Percentiles rank a stretch among this genome's conserved stretches.
These are phyloP conservation scores for Nematocida major DNA, from an alignment of 371 early-diverging fungal species.

Conservation along the genomic window DNA sequence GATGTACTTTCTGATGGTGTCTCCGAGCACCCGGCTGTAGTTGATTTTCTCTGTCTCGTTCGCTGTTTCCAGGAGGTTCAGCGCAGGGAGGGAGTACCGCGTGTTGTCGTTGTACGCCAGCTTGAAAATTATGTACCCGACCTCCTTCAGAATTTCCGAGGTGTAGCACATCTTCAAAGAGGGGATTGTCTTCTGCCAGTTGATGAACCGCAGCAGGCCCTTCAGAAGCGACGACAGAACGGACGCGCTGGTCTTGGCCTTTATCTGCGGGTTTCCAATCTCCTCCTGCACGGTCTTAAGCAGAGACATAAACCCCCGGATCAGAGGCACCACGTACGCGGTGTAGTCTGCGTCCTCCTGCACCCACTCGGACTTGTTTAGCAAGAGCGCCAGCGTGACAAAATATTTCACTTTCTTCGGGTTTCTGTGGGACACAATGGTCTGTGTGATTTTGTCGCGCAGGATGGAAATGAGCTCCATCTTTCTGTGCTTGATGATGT, in stretches of 20 bases:
- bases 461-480: background rate
- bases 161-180: background rate
- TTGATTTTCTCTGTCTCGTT: conserved; percentile 22
- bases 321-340: conserved; percentile 20
- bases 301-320: background rate
- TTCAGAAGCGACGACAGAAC: background rate
- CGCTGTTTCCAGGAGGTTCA: conserved; percentile 20
- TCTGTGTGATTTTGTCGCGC: conserved; percentile 27
- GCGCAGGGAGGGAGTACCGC: conserved; percentile 35
- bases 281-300: conserved; percentile 11
- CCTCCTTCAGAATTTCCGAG: background rate
- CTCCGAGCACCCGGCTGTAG: conserved; percentile 25
- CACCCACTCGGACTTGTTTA: background rate
- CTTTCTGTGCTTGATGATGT: conserved; percentile 1
- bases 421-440: conserved; percentile 24
- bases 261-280: background rate
- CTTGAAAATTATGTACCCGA: conserved; percentile 40
- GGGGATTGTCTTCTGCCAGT: conserved; percentile 16
- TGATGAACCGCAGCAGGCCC: conserved; percentile 20
- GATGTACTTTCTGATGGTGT: conserved; percentile 39
- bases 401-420: background rate
- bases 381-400: background rate
- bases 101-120: conserved; percentile 37
- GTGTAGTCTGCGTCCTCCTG: background rate
- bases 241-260: background rate